Evolutionary conservation across 108 stramenopile genomes (phyloP).

Genomic region (Pinguiococcus pyrenoidosus): DNA sequence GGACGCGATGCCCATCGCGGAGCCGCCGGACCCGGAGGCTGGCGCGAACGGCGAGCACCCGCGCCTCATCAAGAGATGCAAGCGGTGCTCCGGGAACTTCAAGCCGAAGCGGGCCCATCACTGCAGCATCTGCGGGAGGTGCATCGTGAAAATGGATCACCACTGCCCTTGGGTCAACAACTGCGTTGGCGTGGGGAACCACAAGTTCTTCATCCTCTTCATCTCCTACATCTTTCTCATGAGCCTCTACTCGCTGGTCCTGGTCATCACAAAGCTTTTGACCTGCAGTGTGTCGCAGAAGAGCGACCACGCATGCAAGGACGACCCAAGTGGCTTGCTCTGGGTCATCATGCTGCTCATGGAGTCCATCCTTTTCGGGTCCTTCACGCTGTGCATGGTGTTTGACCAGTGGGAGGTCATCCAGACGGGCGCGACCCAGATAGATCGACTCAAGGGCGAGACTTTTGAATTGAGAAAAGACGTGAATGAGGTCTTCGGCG

Average conservation of each 20-base stretch:
- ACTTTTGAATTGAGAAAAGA: slow-evolving; percentile 70
- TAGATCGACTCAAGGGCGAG: slow-evolving; percentile 53
- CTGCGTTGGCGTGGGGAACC: slow-evolving; percentile 95
- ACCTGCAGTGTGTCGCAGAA: slow-evolving; percentile 27
- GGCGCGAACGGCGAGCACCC: neutral
- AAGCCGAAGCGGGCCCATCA: slow-evolving; percentile 92
- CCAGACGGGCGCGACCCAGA: slow-evolving; percentile 74
- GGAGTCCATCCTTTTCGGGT: slow-evolving; percentile 63
- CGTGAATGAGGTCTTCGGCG: slow-evolving; percentile 87
- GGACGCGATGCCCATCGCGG: slow-evolving; percentile 3
- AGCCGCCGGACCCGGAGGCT: slow-evolving; percentile 22
- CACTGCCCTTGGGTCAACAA: slow-evolving; percentile 99
- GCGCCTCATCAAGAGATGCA: slow-evolving; percentile 13
- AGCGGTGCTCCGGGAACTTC: slow-evolving; percentile 69
- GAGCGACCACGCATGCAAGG: neutral
- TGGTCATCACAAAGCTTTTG: slow-evolving; percentile 52
- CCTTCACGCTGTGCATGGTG: slow-evolving; percentile 98
- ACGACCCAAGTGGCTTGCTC: slow-evolving; percentile 3
- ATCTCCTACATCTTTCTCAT: slow-evolving; percentile 78
- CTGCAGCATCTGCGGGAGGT: slow-evolving; percentile 92
- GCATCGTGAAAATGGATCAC: slow-evolving; percentile 92
- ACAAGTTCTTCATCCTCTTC: slow-evolving; percentile 98
- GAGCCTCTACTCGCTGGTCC: slow-evolving; percentile 61
- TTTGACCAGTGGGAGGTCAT: slow-evolving; percentile 84
- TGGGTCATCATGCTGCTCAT: slow-evolving; percentile 10